A percentile compares a stretch with the other conserved stretches of the same genome.
Evolutionary conservation across 352 stramenopile genomes (phyloP).

Genomic region (Pythium phragmitis): DNA sequence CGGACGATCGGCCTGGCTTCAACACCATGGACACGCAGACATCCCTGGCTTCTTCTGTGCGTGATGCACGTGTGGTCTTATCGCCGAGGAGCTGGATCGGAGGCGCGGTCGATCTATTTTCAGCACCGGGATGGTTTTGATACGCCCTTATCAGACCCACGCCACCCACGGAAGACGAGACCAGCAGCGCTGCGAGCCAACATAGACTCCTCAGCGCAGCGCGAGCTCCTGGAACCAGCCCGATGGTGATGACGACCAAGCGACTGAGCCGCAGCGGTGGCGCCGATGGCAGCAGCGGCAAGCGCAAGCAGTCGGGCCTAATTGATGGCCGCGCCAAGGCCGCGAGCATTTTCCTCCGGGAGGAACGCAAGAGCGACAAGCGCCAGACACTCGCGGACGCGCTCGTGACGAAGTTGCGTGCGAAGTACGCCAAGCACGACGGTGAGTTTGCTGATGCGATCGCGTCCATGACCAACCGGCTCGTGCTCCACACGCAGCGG

Average conservation of each 20-base stretch:
- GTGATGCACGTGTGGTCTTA: too few relatives aligned
- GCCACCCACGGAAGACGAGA: background rate
- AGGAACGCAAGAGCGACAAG: conserved; percentile 66
- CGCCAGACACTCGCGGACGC: conserved; percentile 54
- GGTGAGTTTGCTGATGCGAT: conserved; percentile 55
- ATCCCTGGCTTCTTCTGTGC: too few relatives aligned
- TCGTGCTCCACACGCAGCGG: conserved; percentile 52
- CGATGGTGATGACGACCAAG: conserved; percentile 22
- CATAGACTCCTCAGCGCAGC: background rate
- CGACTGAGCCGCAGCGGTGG: conserved; percentile 22
- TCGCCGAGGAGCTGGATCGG: too few relatives aligned
- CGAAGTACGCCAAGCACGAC: conserved; percentile 66
- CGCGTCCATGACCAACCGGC: conserved; percentile 44
- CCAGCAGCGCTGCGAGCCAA: too few relatives aligned
- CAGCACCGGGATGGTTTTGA: too few relatives aligned
- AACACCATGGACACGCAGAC: background rate
- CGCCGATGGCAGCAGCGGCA: conserved; percentile 3
- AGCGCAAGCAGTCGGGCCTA: conserved; percentile 9
- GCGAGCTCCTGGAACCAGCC: too few relatives aligned
- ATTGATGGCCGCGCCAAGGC: conserved; percentile 34
- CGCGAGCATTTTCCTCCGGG: conserved; percentile 35
- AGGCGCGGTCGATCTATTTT: too few relatives aligned
- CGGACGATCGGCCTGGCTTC: background rate
- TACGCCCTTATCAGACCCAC: background rate
- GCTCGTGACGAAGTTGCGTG: conserved; percentile 41